Conservation (phyloP, 202 grass and related monocot species). For the Schoenoplectus tabernaemontani region DNA sequence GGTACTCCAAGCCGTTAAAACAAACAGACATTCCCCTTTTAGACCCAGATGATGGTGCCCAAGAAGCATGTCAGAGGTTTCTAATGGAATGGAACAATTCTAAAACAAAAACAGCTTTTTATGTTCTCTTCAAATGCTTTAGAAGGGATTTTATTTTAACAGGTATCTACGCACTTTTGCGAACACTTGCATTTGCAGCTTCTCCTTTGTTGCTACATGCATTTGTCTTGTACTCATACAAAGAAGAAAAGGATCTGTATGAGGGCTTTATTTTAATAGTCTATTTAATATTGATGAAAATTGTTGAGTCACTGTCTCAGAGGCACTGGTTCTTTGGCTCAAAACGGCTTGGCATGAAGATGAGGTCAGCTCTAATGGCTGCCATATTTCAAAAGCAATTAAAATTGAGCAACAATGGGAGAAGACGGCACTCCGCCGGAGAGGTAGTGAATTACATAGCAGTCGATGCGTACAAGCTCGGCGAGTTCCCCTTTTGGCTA, state of each 20-base stretch:
- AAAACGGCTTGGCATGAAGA: conserved; percentile 48
- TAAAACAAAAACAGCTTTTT: conserved; percentile 37
- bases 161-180: conserved; percentile 54
- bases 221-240: conserved; percentile 53
- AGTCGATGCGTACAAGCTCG: conserved; percentile 48
- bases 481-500: conserved; percentile 52
- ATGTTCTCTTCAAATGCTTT: conserved; percentile 50
- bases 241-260: conserved; percentile 6
- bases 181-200: conserved; percentile 39
- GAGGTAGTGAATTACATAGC: conserved; percentile 65
- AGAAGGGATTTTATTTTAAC: conserved; percentile 53
- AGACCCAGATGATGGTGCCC: conserved; percentile 47
- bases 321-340: conserved; percentile 57
- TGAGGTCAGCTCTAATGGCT: conserved; percentile 58
- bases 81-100: conserved; percentile 27
- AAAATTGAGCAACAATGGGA: conserved; percentile 34
- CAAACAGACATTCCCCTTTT: conserved; percentile 50
- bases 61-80: conserved; percentile 40
- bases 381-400: conserved; percentile 77
- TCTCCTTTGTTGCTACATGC: conserved; percentile 49
- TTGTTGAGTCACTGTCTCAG: conserved; percentile 53
- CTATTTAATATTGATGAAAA: conserved; percentile 34
- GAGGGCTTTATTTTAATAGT: conserved; percentile 27
- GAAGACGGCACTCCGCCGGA: conserved; percentile 37
- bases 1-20: conserved; percentile 52